Conservation (phyloP, 345 rosid genomes). For the Lumnitzera littorea region DNA sequence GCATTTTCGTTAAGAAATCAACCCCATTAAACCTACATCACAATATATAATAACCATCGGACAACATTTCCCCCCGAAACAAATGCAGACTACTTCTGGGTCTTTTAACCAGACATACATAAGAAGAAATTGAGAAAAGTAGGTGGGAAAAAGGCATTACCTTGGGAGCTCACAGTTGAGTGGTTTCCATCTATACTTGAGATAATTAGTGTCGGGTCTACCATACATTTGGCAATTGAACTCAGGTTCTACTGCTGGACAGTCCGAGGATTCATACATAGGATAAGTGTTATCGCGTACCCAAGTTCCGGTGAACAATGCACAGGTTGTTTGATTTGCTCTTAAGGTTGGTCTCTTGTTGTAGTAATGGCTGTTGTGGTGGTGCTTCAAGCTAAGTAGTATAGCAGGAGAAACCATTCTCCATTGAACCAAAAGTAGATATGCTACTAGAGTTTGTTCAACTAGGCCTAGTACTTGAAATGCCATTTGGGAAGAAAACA, state of each 20-base stretch:
- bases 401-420: conserved; percentile 44
- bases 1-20: conserved; percentile 58
- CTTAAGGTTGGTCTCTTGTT: conserved; percentile 44
- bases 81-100: neutral
- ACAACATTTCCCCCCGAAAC: neutral
- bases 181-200: conserved; percentile 85
- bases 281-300: conserved; percentile 71
- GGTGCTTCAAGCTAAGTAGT: conserved; percentile 49
- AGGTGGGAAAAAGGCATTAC: conserved; percentile 15
- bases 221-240: conserved; percentile 81
- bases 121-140: neutral
- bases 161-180: conserved; percentile 79
- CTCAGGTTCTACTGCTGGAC: conserved; percentile 63
- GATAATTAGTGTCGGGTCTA: conserved; percentile 82
- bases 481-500: conserved; percentile 12
- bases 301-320: conserved; percentile 62
- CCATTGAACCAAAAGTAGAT: conserved; percentile 25
- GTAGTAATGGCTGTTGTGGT: conserved; percentile 41
- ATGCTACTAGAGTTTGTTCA: neutral
- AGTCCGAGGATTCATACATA: conserved; percentile 39
- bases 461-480: no score
- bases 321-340: conserved; percentile 50
- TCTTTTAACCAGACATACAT: neutral
- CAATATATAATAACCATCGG: neutral
- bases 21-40: conserved; percentile 58